Evolutionary conservation across 75 land plant species (phyloP).

Genomic region (Pseudotsuga menziesii): DNA sequence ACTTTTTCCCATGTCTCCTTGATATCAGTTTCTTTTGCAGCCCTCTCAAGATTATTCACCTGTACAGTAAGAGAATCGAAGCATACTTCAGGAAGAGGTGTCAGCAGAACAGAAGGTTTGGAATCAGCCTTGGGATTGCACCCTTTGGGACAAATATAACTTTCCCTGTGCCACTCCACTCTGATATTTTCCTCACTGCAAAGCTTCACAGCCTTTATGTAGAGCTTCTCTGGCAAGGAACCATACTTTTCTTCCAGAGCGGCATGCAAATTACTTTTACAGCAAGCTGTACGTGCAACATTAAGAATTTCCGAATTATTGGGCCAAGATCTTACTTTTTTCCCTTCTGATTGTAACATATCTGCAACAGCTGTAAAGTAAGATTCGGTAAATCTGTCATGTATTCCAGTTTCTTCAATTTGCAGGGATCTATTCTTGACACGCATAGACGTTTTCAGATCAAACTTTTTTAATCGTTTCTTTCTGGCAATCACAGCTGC

Average conservation of each 20-base stretch:
- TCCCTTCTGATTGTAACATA: conserved; percentile 32
- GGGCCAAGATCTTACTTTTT: conserved; percentile 48
- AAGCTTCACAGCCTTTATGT: conserved; percentile 70
- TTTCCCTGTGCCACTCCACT: conserved; percentile 74
- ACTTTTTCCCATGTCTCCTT: conserved; percentile 35
- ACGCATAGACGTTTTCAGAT: neutral
- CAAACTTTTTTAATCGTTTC: neutral
- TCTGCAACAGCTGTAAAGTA: conserved; percentile 45
- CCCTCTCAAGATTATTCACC: conserved; percentile 5
- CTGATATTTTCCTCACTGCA: conserved; percentile 72
- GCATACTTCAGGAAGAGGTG: conserved; percentile 11
- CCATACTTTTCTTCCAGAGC: conserved; percentile 59
- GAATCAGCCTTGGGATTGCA: conserved; percentile 25
- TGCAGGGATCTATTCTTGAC: neutral
- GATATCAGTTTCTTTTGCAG: conserved; percentile 8
- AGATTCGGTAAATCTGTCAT: conserved; percentile 28
- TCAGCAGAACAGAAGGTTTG: conserved; percentile 13
- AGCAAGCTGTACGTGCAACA: conserved; percentile 72
- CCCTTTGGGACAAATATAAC: conserved; percentile 76
- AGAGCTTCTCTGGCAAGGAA: conserved; percentile 46
- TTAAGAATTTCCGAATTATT: conserved; percentile 59
- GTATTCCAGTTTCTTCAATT: conserved; percentile 16
- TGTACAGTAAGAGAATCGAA: neutral
- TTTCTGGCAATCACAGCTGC: conserved; percentile 9
- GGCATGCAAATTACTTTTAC: conserved; percentile 44